Percentiles rank a stretch among this genome's conserved stretches.
Conservation (phyloP, 1,139 yeast species). For the Zygosaccharomyces sapae region DNA sequence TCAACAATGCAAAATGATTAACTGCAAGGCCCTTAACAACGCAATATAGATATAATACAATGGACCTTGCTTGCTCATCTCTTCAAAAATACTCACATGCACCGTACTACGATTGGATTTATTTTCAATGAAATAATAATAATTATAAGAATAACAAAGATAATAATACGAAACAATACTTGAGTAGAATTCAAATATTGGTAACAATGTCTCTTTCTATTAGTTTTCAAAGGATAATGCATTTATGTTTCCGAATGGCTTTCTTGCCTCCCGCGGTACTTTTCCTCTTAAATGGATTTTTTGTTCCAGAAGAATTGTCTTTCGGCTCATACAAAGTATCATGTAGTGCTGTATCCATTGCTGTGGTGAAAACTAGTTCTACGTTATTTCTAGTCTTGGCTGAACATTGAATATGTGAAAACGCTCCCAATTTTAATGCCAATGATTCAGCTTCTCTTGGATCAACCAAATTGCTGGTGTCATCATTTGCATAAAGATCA, state of each 20-base stretch:
- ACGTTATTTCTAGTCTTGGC: constrained; percentile 68
- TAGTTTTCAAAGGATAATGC: constrained; percentile 11
- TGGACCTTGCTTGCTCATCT: not conserved
- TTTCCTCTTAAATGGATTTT: constrained; percentile 15
- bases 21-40: not conserved
- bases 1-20: not conserved
- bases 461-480: constrained; percentile 24
- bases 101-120: not conserved
- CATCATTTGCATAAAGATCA: constrained; percentile 48
- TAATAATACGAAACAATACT: not conserved
- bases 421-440: constrained; percentile 66
- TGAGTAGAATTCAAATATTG: not conserved
- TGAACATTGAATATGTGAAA: constrained; percentile 73
- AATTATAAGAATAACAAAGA: not conserved
- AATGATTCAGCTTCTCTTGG: constrained; percentile 36
- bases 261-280: constrained; percentile 6
- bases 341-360: constrained; percentile 25
- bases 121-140: not conserved
- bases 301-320: constrained; percentile 13
- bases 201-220: not conserved
- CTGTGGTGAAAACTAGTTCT: constrained; percentile 56
- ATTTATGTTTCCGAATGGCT: constrained; percentile 10
- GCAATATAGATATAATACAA: not conserved
- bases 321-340: constrained; percentile 13
- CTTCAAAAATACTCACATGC: too few species aligned